Conservation (phyloP, 768 basidiomycete species). For the Suillus tomentosus region DNA sequence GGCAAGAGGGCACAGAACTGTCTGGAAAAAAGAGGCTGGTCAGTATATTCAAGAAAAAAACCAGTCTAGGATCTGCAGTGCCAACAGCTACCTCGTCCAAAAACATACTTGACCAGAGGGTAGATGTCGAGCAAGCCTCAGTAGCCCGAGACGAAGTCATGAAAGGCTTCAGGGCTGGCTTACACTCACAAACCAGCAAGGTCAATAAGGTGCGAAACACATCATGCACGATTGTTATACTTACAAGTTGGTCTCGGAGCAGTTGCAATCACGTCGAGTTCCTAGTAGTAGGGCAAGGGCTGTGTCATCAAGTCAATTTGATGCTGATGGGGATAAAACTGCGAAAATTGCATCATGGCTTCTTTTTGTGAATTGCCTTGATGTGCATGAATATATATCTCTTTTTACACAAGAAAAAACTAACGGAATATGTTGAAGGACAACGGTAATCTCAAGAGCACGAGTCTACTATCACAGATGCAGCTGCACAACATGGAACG, state of each 20-base stretch:
- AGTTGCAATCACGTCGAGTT: not conserved
- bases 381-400: not conserved
- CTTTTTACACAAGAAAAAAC: not conserved
- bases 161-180: not conserved
- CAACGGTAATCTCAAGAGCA: not conserved
- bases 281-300: not conserved
- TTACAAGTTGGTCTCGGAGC: not conserved
- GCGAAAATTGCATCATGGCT: not conserved
- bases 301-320: not conserved
- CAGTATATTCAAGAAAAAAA: too few relatives aligned
- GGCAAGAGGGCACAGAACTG: not conserved
- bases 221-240: not conserved
- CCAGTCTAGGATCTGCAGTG: too few relatives aligned
- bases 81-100: not conserved
- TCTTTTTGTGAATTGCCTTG: not conserved
- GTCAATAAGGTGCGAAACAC: not conserved
- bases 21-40: too few relatives aligned
- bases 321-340: not conserved
- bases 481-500: not conserved
- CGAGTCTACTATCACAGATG: not conserved
- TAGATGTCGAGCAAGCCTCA: not conserved
- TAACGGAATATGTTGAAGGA: not conserved
- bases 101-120: not conserved
- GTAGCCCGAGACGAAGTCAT: not conserved
- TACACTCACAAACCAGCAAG: not conserved